Evolutionary conservation across 352 stramenopile species (phyloP).

Genomic region (Phytopythium cucurbitacearum): DNA sequence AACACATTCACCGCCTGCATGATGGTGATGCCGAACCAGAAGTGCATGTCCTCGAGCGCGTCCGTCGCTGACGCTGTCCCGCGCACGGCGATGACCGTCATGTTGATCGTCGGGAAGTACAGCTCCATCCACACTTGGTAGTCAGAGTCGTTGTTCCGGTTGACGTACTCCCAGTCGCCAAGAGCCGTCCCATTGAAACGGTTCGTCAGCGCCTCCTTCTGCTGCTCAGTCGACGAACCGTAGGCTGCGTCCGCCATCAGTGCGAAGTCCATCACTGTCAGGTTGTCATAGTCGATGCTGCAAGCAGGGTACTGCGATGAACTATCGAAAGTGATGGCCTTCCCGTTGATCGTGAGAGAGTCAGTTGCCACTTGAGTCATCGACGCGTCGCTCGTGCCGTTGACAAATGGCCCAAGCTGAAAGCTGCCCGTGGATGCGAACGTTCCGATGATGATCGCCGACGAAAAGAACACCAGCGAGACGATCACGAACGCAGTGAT

Average conservation of each 20-base stretch:
- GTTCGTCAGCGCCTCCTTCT: slow-evolving; percentile 55
- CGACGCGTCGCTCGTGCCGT: slow-evolving; percentile 27
- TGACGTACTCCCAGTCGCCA: slow-evolving; percentile 64
- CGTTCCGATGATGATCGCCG: slow-evolving; percentile 68
- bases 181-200: slow-evolving; percentile 76
- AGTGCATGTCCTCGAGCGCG: slow-evolving; percentile 81
- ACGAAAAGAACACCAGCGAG: slow-evolving; percentile 82
- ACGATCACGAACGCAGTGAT: slow-evolving; percentile 68
- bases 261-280: slow-evolving; percentile 72
- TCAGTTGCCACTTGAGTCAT: slow-evolving; percentile 19
- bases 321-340: slow-evolving; percentile 42
- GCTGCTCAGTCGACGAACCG: slow-evolving; percentile 54
- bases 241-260: slow-evolving; percentile 78
- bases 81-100: slow-evolving; percentile 79
- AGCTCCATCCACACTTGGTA: slow-evolving; percentile 81
- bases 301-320: slow-evolving; percentile 70
- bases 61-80: slow-evolving; percentile 76
- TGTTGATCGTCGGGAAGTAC: slow-evolving; percentile 71
- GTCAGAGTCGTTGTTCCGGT: slow-evolving; percentile 68
- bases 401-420: slow-evolving; percentile 40
- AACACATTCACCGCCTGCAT: slow-evolving; percentile 82
- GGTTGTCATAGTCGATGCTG: slow-evolving; percentile 48
- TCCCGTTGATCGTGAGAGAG: slow-evolving; percentile 33
- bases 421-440: slow-evolving; percentile 62
- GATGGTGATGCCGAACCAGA: slow-evolving; percentile 83